Conservation (phyloP, 179 eudicot genomes). For the Sideroxylon spinosum region DNA sequence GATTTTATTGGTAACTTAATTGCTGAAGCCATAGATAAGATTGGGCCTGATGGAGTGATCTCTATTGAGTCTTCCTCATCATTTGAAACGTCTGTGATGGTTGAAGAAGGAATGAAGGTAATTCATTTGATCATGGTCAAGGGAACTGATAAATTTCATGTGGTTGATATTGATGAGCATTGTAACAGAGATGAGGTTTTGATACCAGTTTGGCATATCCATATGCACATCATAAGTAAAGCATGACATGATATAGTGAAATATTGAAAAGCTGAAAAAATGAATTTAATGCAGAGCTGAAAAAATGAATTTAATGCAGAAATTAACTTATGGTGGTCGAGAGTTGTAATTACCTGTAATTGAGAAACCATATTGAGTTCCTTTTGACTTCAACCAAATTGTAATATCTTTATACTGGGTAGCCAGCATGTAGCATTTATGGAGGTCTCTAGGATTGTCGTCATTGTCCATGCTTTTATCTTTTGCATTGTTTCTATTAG, state of each 20-base stretch:
- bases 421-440: neutral
- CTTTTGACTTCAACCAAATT: neutral
- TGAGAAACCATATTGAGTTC: neutral
- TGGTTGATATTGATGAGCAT: neutral
- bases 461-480: neutral
- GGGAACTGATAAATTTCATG: neutral
- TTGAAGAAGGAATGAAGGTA: slow-evolving; percentile 99
- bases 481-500: no score
- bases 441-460: neutral
- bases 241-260: neutral
- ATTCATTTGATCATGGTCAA: slow-evolving; percentile 8
- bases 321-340: neutral
- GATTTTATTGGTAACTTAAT: slow-evolving; percentile 74
- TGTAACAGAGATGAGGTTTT: neutral
- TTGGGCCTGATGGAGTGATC: slow-evolving; percentile 83
- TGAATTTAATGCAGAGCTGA: no score
- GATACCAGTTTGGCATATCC: neutral
- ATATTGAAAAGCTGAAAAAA: slow-evolving; percentile 4
- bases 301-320: neutral
- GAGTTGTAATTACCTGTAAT: neutral
- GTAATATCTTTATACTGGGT: neutral
- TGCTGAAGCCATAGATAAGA: slow-evolving; percentile 73
- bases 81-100: slow-evolving; percentile 56
- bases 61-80: slow-evolving; percentile 72
- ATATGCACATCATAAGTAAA: neutral